Evolutionary conservation across 2,329 filamentous ascomycete species (phyloP), one percentile per base, ranked within the genome.

Genomic region (Teratosphaeria nubilosa): DNA sequence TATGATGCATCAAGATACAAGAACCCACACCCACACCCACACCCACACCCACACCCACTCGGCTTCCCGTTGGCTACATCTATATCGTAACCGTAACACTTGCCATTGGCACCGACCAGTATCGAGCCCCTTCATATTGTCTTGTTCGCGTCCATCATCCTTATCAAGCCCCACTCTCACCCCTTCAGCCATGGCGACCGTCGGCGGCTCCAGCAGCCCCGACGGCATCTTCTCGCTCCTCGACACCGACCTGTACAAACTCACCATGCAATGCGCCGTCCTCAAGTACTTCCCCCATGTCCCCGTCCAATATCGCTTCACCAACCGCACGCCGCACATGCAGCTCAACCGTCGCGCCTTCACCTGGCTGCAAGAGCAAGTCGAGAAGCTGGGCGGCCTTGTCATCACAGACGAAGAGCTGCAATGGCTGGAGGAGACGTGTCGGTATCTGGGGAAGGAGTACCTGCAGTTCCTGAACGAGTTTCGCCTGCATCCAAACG

Each of bases 201-300:
- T 22, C 41, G 37, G n/a, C 37, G 37, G 37, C 37, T 16, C 37
- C 37, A 45, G 37, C 13, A 48, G n/a, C 41, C n/a, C 75, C 5
- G 71, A 73, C 55, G 73, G 72, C 57, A 65, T 75, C 48, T 68
- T 63, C 61, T 79, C 77, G 2, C 70, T 80, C n/a, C 68, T 80
- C 52, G 78, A 80, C 59, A 80, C 78, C 57, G 85, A 87, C 72
- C 75, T 99, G 61, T 99, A 96, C 82, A 99, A 99, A 76, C 76
- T 99, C 74, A 99, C 94, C 22, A 99, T 99, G 94, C 94, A 99
- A 86, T 96, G 89, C 71, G 91, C 91, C 61, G 87, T 97, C 64
- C 82, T 95, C 65, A 95, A 95, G 74, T 95, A 91, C 77, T 97
- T 95, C 74, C 87, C 87, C 34, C 80, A 91, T 59, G 77, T 78